Evolutionary conservation across 176 grass and related monocot species (phyloP), one percentile per base, ranked within the genome.

Genomic region (Aegilops bicornis): DNA sequence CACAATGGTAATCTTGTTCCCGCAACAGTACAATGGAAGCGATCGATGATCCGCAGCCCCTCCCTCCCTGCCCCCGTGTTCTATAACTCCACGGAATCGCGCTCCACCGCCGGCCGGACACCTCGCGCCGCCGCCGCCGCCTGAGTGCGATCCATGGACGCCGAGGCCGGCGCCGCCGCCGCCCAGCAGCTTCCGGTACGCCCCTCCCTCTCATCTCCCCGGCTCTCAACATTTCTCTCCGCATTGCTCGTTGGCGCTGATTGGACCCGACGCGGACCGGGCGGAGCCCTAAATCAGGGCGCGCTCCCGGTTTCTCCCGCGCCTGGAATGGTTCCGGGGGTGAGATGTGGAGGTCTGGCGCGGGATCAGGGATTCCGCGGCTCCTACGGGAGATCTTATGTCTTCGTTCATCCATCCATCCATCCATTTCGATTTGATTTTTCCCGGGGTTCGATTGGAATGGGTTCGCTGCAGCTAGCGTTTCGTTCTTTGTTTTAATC

Each of bases 161-260:
- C 84, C 78, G 88, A 89, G 83, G 77, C 83, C 60, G 88, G 83
- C 68, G 43, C 64, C 59, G 70, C 62, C 69, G 69, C 30, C 83
- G 25, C 78, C 62, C 78, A 82, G 60, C 78, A 77, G 62, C 83
- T 81, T 29, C 83, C 82, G 88, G 88, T 89, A 85, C 4, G 43
- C 10, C 84, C 76, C 73, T 61, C 61, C 35, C 15, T 56, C 52
- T 22, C 50, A 2, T 22, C 54, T 59, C 54, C 19, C 15, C 11
- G 48, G 29, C 8, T 63, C 35, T 48, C 45, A 13, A 10, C 75
- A 6, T 89, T 67, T n/a, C 50, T 23, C 68, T 20, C 40, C 4
- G 16, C 45, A 13, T 56, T 31, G 0, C n/a, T 29, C 13, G 40
- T 61, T 15, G 25, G 24, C 23, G 48, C 29, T 23, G 70, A 50